Base-by-base conservation (phyloP, 139 green algal genomes). In the Coccomyxa sp. region DNA sequence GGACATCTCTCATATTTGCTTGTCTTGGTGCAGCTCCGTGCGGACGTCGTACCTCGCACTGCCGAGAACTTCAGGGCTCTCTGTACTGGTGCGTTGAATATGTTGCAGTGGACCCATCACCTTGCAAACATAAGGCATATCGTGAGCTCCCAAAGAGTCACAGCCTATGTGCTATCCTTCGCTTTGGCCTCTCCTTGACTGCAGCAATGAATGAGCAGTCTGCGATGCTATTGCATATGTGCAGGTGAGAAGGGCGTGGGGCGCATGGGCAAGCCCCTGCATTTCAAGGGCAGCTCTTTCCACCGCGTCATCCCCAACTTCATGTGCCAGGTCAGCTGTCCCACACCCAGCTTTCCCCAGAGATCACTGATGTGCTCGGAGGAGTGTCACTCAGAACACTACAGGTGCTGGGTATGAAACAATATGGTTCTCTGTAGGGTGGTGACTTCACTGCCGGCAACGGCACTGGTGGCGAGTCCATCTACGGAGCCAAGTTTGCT, bases 11-110 rank as follows among this genome's bases (percentile, higher is more conserved):
- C 63, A 25, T 15, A 71, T 71, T 1, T 14, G 9, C 10, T 71
- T 25, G 63, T 71, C 63, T 63, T 77, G 14, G 23, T 82, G 75
- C 84, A 87, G 85, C 89, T 96, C 21, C 82, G 80, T 27, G 85
- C 86, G 0, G 92, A 98, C 63, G 90, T 91, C 0, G 92, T 95
- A 17, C 93, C 93, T 30, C 95, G 92, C 84, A 97, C 93, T 13
- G 91, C 92, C 0, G 96, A 98, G 85, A 98, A 98, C 93, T 99
- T 98, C 93, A 88, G 92, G 13, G 86, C 86, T 0, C 88, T 98
- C 45, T 98, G 94, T 90, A 98, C 95, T 12, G 93, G 94, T 89
- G 83, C 27, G 81, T 75, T 45, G 16, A 18, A 1, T 30, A 38
- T 28, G 90, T 80, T 28, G 18, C 21, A 28, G 4, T 9, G 30